Evolutionary conservation across 148 eudicot genomes (phyloP), one percentile per base, ranked within the genome.

Genomic region (Diospyros lotus): DNA sequence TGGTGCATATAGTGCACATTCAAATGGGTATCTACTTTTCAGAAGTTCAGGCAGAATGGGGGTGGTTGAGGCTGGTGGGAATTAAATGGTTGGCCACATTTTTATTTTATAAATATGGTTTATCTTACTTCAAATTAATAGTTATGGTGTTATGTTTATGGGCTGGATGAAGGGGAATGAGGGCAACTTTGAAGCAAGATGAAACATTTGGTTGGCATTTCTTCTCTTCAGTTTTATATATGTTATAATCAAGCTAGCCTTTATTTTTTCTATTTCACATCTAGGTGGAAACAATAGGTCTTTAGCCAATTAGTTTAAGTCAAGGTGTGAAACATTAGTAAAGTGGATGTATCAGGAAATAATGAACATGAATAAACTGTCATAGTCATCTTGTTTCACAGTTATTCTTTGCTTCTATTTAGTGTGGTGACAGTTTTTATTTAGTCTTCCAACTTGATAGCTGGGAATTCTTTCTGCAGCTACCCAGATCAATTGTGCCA

Each of bases 401-500:
- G 61, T 61, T 73, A 42, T 46, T 9, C 17, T 41, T 43, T 11
- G 42, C 17, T 58, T 72, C 42, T 38, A 9, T 17, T 62, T 41
- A 28, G 7, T 48, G 46, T 5, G 18, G 38, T 61, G 46, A 5
- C 56, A 38, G 54, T 65, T 18, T 45, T 58, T 42, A 39, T 3
- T 68, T 62, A 51, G 55, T 58, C 11, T 11, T 40, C 53, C 52
- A 62, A 10, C 72, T 71, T 76, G 69, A 69, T 18, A 15, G 51
- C 45, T 15, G 28, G 38, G 48, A 44, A 51, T 67, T 77, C 1
- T 58, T 76, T 75, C n/a, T 78, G 79, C 83, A 90, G 94, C 74
- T 90, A 43, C 90, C 97, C 9, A 75, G 71, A 77, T 88, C 97
- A 2, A 81, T 74, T 62, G 84, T 95, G 73, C 91, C 92, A 39